Conservation (phyloP, 2,329 filamentous ascomycete species). For the Cladosporium sp. region DNA sequence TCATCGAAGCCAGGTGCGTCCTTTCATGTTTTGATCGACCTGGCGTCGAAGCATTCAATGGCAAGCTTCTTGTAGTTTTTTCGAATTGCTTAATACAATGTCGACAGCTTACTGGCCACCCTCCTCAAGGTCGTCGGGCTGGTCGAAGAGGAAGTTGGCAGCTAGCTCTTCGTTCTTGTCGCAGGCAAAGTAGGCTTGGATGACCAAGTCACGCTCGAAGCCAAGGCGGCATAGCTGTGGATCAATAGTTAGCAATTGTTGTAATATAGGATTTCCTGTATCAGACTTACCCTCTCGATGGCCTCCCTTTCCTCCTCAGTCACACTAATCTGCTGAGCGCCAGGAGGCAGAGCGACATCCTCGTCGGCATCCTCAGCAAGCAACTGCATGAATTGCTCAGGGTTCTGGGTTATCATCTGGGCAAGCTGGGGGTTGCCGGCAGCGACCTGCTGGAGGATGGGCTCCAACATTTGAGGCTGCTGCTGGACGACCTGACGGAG, state of each 20-base stretch:
- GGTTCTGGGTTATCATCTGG: conserved; percentile 85
- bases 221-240: conserved; percentile 82
- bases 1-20: background rate
- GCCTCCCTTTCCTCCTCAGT: conserved; percentile 96
- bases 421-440: conserved; percentile 93
- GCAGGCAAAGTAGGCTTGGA: conserved; percentile 98
- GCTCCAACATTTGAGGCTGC: conserved; percentile 97
- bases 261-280: conserved; percentile 2
- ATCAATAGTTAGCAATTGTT: conserved; percentile 16
- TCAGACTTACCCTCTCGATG: conserved; percentile 77
- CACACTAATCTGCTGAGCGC: conserved; percentile 83
- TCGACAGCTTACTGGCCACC: conserved; percentile 9
- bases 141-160: conserved; percentile 96
- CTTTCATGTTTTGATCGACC: background rate
- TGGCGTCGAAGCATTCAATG: background rate
- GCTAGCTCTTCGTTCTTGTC: conserved; percentile 99
- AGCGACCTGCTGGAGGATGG: conserved; percentile 93
- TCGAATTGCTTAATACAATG: background rate
- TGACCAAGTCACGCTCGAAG: conserved; percentile 88
- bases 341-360: conserved; percentile 81
- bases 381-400: conserved; percentile 87
- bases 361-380: conserved; percentile 82
- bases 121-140: conserved; percentile 71
- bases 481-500: conserved; percentile 95
- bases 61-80: background rate